A percentile compares a stretch with the other conserved stretches of the same genome.
These are phyloP conservation scores for Curvularia lunata DNA, from an alignment of 2,329 filamentous ascomycete species.

Conservation along the genomic window DNA sequence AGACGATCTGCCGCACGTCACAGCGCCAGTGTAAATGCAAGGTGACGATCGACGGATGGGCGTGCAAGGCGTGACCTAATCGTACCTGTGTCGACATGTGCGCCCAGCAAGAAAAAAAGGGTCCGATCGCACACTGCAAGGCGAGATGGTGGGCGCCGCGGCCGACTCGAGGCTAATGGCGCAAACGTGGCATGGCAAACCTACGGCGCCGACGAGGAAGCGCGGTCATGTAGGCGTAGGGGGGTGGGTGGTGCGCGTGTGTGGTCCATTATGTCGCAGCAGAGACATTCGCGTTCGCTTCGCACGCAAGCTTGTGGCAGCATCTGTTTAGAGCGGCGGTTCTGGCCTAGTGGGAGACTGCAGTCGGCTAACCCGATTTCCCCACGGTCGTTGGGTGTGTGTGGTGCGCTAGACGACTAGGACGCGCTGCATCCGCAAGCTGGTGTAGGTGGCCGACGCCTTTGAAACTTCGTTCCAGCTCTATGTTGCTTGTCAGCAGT, in stretches of 20 bases:
- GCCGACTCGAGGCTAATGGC: conserved; percentile 6
- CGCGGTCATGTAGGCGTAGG: not conserved
- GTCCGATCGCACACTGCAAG: conserved; percentile 12
- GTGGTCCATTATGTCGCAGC: conserved; percentile 13
- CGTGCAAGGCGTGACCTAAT: conserved; percentile 18
- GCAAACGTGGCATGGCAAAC: conserved; percentile 1
- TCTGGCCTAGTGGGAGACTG: conserved; percentile 37
- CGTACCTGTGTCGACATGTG: conserved; percentile 16
- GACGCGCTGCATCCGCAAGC: conserved; percentile 39
- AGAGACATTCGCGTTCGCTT: conserved; percentile 27
- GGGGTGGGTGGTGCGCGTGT: conserved; percentile 3
- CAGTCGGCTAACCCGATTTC: conserved; percentile 41
- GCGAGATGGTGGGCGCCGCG: conserved; percentile 16
- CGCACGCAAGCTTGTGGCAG: conserved; percentile 30
- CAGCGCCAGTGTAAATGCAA: conserved; percentile 20
- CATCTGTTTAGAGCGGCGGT: conserved; percentile 37
- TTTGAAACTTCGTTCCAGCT: conserved; percentile 44
- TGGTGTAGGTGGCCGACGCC: conserved; percentile 40
- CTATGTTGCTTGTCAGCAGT: conserved; percentile 39
- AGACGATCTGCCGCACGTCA: conserved; percentile 24
- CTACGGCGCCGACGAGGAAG: not conserved
- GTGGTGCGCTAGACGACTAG: conserved; percentile 44
- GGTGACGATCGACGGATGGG: conserved; percentile 21
- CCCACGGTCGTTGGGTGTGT: conserved; percentile 39
- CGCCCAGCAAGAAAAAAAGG: conserved; percentile 6